Conservation (phyloP, 2,329 filamentous ascomycete genomes). For the Diaporthe sp. region DNA sequence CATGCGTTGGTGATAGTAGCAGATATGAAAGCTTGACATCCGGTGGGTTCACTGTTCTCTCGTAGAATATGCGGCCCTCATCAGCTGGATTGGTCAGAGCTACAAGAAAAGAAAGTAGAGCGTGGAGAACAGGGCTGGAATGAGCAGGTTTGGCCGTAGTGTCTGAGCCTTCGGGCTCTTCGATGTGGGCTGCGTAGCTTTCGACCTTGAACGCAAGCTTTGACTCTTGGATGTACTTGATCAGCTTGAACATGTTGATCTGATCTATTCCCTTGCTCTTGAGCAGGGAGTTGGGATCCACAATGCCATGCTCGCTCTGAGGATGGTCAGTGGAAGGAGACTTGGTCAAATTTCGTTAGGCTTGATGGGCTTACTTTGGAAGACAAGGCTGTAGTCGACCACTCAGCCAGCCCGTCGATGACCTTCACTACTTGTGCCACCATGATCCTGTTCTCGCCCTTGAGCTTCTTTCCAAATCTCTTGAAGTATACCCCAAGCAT, state of each 20-base stretch:
- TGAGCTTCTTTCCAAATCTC: constrained; percentile 88
- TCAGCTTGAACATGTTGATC: constrained; percentile 92
- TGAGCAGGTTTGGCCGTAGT: constrained; percentile 70
- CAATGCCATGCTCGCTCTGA: constrained; percentile 72
- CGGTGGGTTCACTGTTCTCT: constrained; percentile 54
- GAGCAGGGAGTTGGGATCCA: constrained; percentile 80
- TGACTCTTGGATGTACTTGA: constrained; percentile 89
- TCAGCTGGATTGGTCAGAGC: constrained; percentile 88
- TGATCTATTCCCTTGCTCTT: constrained; percentile 91
- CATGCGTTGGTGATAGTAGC: constrained; percentile 89
- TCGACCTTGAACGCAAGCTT: constrained; percentile 96
- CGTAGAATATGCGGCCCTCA: constrained; percentile 76
- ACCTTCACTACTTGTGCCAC: constrained; percentile 89
- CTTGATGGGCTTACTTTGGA: constrained; percentile 57
- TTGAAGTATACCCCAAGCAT: constrained; percentile 88
- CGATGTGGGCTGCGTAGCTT: constrained; percentile 79
- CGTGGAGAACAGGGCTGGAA: constrained; percentile 67
- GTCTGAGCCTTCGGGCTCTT: constrained; percentile 56
- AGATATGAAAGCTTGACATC: constrained; percentile 83
- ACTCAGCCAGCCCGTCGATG: constrained; percentile 81
- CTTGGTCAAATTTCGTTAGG: constrained; percentile 8
- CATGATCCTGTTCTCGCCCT: constrained; percentile 92
- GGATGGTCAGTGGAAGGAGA: background rate
- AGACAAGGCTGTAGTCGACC: constrained; percentile 70
- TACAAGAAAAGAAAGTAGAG: constrained; percentile 74